These are phyloP conservation scores for Globisporangium perplexum DNA, from an alignment of 352 stramenopile species.

Conservation along the genomic window DNA sequence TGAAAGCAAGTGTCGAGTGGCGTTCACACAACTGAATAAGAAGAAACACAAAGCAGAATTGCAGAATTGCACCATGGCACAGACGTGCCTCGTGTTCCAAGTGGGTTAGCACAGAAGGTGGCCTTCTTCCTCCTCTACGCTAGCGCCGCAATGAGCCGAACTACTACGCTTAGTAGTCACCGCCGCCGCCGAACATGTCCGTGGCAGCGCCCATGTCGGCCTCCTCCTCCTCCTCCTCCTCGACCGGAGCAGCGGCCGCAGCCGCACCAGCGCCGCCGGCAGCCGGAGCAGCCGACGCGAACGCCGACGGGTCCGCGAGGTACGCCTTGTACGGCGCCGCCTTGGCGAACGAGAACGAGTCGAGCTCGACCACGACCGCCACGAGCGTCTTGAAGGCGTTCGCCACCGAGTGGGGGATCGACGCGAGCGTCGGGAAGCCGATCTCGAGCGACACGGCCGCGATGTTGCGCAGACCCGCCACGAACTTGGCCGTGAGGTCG, in stretches of 20 bases:
- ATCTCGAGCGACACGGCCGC: slow-evolving; percentile 95
- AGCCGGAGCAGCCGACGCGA: slow-evolving; percentile 83
- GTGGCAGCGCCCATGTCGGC: slow-evolving; percentile 79
- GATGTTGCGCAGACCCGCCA: slow-evolving; percentile 90
- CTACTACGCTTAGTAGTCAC: slow-evolving; percentile 58
- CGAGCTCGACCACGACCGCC: slow-evolving; percentile 92
- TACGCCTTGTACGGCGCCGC: slow-evolving; percentile 96
- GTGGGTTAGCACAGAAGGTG: slow-evolving; percentile 9
- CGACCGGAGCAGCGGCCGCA: slow-evolving; percentile 55
- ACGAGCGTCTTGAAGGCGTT: slow-evolving; percentile 99
- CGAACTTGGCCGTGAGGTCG: slow-evolving; percentile 96
- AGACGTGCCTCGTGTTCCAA: slow-evolving; percentile 11
- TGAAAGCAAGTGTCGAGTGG: background rate
- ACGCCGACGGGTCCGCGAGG: slow-evolving; percentile 92
- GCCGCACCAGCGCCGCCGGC: slow-evolving; percentile 64
- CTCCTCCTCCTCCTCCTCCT: slow-evolving; percentile 74
- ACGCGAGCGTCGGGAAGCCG: slow-evolving; percentile 96
- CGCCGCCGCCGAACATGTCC: slow-evolving; percentile 80
- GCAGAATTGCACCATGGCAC: slow-evolving; percentile 14
- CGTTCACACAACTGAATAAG: background rate
- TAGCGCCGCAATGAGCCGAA: background rate
- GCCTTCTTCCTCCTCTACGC: background rate
- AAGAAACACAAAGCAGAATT: background rate
- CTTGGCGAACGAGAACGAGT: slow-evolving; percentile 97
- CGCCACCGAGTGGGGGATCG: slow-evolving; percentile 97